phyloP scores from a whole-genome alignment of 805 yeast species.

The Phaffomyces thermotolerans region DNA sequence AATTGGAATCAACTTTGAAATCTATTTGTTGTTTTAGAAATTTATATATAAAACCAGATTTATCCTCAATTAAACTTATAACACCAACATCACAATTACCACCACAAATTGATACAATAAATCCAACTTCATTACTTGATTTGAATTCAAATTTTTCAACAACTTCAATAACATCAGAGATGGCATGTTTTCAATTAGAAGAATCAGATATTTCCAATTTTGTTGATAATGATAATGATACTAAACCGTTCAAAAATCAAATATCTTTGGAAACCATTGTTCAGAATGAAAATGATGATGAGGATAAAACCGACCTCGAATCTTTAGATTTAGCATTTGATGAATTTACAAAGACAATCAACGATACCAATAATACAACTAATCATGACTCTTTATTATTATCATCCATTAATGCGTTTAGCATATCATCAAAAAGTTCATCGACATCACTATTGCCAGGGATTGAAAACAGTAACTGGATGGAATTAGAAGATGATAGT shows the following conservation, averaged over 20 bases:
- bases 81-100: not conserved
- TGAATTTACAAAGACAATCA: constrained; percentile 10
- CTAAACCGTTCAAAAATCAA: not conserved
- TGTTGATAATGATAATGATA: constrained; percentile 18
- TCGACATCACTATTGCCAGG: constrained; percentile 19
- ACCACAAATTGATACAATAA: not conserved
- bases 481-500: constrained; percentile 36
- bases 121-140: constrained; percentile 1
- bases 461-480: constrained; percentile 37
- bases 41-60: constrained; percentile 20
- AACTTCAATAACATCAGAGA: constrained; percentile 26
- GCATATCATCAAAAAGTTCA: not conserved
- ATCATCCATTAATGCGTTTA: not conserved
- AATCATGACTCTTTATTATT: not conserved
- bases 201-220: constrained; percentile 30
- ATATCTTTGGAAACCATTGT: not conserved
- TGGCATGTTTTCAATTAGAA: constrained; percentile 29
- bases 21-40: constrained; percentile 37
- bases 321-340: constrained; percentile 20
- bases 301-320: constrained; percentile 10
- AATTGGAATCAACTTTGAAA: constrained; percentile 23
- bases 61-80: not conserved
- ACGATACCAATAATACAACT: constrained; percentile 1
- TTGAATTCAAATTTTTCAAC: constrained; percentile 16
- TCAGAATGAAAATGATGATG: not conserved